Conservation (phyloP, 805 yeast genomes). For the Saccharomyces kudriavzevii region DNA sequence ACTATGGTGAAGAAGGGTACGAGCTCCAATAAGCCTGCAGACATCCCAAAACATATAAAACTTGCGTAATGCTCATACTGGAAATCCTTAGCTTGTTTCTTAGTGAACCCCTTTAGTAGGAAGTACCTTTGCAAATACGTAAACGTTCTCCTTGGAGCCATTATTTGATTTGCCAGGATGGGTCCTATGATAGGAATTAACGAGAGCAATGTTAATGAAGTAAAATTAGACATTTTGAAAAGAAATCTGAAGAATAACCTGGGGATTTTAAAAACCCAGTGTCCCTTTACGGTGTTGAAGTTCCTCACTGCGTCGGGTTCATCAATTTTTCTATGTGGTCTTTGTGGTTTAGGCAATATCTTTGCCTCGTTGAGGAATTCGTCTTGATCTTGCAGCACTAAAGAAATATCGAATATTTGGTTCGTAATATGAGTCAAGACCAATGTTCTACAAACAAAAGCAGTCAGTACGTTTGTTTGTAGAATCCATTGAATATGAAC, state of each 20-base stretch:
- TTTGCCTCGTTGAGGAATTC: constrained; percentile 13
- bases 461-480: constrained; percentile 23
- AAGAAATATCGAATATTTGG: constrained; percentile 18
- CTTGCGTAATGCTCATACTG: constrained; percentile 32
- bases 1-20: constrained; percentile 47
- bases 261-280: constrained; percentile 17
- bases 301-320: neutral
- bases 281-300: constrained; percentile 6
- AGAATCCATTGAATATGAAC: constrained; percentile 27
- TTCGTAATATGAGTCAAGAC: constrained; percentile 19
- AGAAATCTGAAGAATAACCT: constrained; percentile 4
- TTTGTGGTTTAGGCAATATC: constrained; percentile 1
- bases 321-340: neutral
- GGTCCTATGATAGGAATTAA: constrained; percentile 32
- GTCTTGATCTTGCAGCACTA: constrained; percentile 12
- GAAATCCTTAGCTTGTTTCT: constrained; percentile 28
- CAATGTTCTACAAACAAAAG: constrained; percentile 17
- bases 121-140: constrained; percentile 23
- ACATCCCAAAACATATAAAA: constrained; percentile 44
- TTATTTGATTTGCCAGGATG: constrained; percentile 19
- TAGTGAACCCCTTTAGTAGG: constrained; percentile 11
- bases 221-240: constrained; percentile 4
- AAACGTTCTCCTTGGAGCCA: constrained; percentile 24
- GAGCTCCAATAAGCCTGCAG: constrained; percentile 43
- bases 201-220: constrained; percentile 15